Percentiles rank a stretch among this genome's conserved stretches.
Evolutionary conservation across 2,329 filamentous ascomycete species (phyloP).

Genomic region (Lachnellula occidentalis): DNA sequence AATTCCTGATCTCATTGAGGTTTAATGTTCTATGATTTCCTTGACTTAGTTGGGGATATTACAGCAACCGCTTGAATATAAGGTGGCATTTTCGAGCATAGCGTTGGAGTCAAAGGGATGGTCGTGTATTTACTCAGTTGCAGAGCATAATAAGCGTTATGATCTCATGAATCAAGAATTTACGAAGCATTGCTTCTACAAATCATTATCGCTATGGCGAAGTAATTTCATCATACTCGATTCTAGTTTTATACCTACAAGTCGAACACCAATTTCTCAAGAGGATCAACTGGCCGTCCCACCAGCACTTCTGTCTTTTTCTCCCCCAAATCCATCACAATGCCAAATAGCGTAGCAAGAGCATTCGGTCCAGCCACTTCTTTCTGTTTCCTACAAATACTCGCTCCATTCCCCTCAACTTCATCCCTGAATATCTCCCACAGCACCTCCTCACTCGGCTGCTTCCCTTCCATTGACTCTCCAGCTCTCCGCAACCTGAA

Average conservation of each 20-base stretch:
- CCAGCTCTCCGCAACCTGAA: slow-evolving; percentile 28
- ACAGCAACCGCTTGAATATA: neutral
- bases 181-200: too few relatives aligned
- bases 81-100: neutral
- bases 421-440: slow-evolving; percentile 10
- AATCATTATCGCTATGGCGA: too few relatives aligned
- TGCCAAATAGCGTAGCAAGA: slow-evolving; percentile 32
- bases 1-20: slow-evolving; percentile 62
- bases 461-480: slow-evolving; percentile 16
- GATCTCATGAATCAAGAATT: too few relatives aligned
- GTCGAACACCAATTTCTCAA: neutral
- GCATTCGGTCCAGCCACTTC: slow-evolving; percentile 20
- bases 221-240: too few relatives aligned
- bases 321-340: slow-evolving; percentile 33
- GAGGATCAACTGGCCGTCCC: slow-evolving; percentile 27
- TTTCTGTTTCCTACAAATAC: slow-evolving; percentile 29
- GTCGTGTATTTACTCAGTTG: too few relatives aligned
- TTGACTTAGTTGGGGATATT: neutral
- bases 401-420: neutral
- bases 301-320: slow-evolving; percentile 29
- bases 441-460: slow-evolving; percentile 1
- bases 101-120: slow-evolving; percentile 5
- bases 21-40: neutral
- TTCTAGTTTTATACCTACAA: neutral
- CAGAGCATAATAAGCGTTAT: too few relatives aligned